Evolutionary conservation across 2,329 filamentous ascomycete species (phyloP).

Genomic region (Xylariales sp.): DNA sequence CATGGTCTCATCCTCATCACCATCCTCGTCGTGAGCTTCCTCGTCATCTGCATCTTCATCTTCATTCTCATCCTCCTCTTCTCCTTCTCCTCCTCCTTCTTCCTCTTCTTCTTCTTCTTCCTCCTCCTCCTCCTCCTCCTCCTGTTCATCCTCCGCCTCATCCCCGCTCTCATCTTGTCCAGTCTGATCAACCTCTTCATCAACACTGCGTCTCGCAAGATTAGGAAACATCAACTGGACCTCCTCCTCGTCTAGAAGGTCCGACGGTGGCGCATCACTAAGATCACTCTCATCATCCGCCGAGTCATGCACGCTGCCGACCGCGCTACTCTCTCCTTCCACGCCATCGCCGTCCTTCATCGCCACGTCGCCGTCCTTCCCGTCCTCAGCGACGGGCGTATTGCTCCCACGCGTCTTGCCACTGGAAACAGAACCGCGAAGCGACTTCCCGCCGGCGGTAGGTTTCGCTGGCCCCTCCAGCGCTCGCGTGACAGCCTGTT

Average conservation of each 20-base stretch:
- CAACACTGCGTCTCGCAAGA: constrained; percentile 28
- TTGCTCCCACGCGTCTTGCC: constrained; percentile 37
- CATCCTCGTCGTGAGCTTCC: constrained; percentile 10
- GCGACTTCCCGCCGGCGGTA: constrained; percentile 38
- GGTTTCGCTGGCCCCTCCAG: constrained; percentile 44
- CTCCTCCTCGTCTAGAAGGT: constrained; percentile 49
- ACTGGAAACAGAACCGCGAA: constrained; percentile 47
- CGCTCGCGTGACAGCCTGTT: constrained; percentile 49
- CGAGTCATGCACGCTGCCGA: constrained; percentile 58
- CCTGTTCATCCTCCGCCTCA: constrained; percentile 14
- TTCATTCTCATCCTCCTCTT: constrained; percentile 10
- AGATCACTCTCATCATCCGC: constrained; percentile 67
- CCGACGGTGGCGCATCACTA: constrained; percentile 58
- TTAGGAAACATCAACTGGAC: constrained; percentile 50
- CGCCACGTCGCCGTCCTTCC: constrained; percentile 31
- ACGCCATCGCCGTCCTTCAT: constrained; percentile 15
- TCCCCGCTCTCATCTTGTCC: constrained; percentile 15
- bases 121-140: constrained; percentile 17
- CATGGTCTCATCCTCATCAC: not conserved
- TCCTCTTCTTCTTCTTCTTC: constrained; percentile 17
- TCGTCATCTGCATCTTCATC: constrained; percentile 10
- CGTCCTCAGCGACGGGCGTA: constrained; percentile 30
- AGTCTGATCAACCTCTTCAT: constrained; percentile 12
- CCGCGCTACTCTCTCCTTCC: constrained; percentile 41
- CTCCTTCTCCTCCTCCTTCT: constrained; percentile 7